A percentile compares a stretch with the other conserved stretches of the same genome.
Evolutionary conservation across 495 filamentous ascomycete species (phyloP).

Genomic region (Chaetomium cochliodes): DNA sequence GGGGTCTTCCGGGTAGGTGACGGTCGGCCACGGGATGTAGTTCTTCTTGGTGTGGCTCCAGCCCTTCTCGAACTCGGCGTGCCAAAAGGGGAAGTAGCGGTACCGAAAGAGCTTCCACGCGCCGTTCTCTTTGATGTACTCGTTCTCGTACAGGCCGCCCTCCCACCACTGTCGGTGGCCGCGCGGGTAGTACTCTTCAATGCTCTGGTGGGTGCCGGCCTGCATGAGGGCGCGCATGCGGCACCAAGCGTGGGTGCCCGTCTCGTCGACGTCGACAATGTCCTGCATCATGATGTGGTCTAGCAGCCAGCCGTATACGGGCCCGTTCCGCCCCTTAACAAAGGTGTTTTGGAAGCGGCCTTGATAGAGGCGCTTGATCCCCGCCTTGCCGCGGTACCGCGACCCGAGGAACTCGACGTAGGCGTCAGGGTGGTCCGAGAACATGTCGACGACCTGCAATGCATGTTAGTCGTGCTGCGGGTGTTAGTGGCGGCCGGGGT

Average conservation of each 20-base stretch:
- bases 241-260: slow-evolving; percentile 50
- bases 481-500: neutral
- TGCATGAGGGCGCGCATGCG: slow-evolving; percentile 57
- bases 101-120: slow-evolving; percentile 56
- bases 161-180: slow-evolving; percentile 58
- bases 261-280: slow-evolving; percentile 48
- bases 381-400: slow-evolving; percentile 53
- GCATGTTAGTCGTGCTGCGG: neutral
- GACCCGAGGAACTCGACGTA: slow-evolving; percentile 58
- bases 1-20: slow-evolving; percentile 48
- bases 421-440: slow-evolving; percentile 52
- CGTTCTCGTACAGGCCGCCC: slow-evolving; percentile 58
- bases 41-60: slow-evolving; percentile 54
- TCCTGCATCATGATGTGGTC: slow-evolving; percentile 60
- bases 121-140: slow-evolving; percentile 58
- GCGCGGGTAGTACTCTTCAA: slow-evolving; percentile 48
- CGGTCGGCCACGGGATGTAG: slow-evolving; percentile 50
- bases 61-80: slow-evolving; percentile 52
- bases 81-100: slow-evolving; percentile 59
- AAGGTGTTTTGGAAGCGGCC: slow-evolving; percentile 51
- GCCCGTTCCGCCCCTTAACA: slow-evolving; percentile 54
- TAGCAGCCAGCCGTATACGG: slow-evolving; percentile 54
- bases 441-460: slow-evolving; percentile 50
- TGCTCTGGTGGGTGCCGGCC: slow-evolving; percentile 51
- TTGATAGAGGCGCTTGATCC: slow-evolving; percentile 54